These are phyloP conservation scores for Backusella circina DNA, from an alignment of 192 early-diverging fungal species.

Conservation along the genomic window DNA sequence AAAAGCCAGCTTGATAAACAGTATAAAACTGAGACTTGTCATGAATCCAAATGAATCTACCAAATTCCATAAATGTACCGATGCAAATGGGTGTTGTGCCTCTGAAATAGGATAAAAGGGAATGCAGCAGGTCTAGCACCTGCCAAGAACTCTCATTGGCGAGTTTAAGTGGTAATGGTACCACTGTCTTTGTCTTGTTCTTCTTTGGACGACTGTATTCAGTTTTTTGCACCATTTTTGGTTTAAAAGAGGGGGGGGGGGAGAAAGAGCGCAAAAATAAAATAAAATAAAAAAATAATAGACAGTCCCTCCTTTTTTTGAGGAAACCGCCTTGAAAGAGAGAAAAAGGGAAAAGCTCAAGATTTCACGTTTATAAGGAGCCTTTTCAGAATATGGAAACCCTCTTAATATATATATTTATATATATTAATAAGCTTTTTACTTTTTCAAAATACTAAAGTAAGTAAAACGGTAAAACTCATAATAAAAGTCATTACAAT, in stretches of 20 bases:
- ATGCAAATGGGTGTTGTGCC: not conserved
- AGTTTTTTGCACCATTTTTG: not conserved
- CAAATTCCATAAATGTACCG: conserved; percentile 17
- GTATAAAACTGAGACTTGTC: conserved; percentile 18
- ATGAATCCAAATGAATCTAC: conserved; percentile 22
- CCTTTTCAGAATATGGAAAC: not conserved
- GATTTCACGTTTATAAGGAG: not conserved
- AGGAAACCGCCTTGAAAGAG: not conserved
- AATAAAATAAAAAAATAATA: not conserved
- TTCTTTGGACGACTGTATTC: not conserved
- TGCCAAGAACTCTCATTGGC: not conserved
- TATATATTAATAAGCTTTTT: not conserved
- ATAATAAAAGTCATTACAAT: not conserved
- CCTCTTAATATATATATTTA: not conserved
- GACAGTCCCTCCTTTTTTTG: not conserved
- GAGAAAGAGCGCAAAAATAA: not conserved
- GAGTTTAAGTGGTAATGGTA: not conserved
- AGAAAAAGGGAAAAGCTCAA: not conserved
- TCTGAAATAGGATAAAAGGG: not conserved
- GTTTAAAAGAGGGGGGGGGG: not conserved
- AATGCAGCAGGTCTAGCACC: not conserved
- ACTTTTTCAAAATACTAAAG: not conserved
- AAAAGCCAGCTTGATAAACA: conserved; percentile 46
- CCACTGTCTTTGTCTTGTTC: not conserved
- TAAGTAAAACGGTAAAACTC: not conserved